Percentiles rank a stretch among this genome's conserved stretches.
These are phyloP conservation scores for Paspalum vaginatum DNA, from an alignment of 176 grass and related monocot genomes.

Conservation along the genomic window DNA sequence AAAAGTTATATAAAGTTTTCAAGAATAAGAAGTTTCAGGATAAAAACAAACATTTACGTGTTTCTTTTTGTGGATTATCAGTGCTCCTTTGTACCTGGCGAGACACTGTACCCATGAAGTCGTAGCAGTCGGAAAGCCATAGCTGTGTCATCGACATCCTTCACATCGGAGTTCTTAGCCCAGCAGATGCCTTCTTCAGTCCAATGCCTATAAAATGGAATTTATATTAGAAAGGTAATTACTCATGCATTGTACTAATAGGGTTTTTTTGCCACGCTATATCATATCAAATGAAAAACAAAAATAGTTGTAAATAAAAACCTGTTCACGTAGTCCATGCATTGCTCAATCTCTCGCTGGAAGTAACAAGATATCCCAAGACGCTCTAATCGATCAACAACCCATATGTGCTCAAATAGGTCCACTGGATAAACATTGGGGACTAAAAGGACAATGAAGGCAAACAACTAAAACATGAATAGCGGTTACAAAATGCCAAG, in stretches of 20 bases:
- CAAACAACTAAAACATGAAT: neutral
- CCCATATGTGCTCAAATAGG: constrained; percentile 72
- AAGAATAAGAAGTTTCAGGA: too few species aligned
- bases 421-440: constrained; percentile 82
- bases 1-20: too few species aligned
- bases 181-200: constrained; percentile 80
- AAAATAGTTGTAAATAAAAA: constrained; percentile 19
- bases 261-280: neutral
- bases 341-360: constrained; percentile 55
- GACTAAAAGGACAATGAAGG: constrained; percentile 42
- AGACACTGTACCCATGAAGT: constrained; percentile 73
- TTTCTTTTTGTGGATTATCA: too few species aligned
- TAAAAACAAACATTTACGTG: too few species aligned
- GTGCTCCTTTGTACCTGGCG: constrained; percentile 58
- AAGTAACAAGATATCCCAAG: constrained; percentile 76
- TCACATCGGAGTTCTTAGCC: constrained; percentile 65
- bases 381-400: constrained; percentile 65
- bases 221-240: neutral
- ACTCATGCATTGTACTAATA: neutral
- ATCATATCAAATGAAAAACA: neutral
- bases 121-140: constrained; percentile 87
- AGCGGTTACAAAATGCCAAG: neutral
- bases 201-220: constrained; percentile 55
- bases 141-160: constrained; percentile 77
- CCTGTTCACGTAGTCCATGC: constrained; percentile 73